phyloP scores from a whole-genome alignment of 768 basidiomycete genomes.

The Mycena vulgaris region DNA sequence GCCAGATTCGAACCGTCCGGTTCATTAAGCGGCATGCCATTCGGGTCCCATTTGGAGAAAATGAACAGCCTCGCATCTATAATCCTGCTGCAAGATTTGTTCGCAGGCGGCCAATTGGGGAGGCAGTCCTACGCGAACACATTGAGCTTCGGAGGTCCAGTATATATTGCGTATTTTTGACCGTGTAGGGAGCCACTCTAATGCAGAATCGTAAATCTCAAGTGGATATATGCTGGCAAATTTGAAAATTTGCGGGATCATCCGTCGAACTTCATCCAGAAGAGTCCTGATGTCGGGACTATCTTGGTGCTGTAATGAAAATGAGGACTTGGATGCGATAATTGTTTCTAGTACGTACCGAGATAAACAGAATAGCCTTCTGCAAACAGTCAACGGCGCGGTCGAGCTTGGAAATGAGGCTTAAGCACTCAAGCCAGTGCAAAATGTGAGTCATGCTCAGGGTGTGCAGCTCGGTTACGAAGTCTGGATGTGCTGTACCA shows the following conservation, averaged over 20 bases:
- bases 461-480: background rate
- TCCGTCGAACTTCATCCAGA: background rate
- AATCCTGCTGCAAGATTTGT: background rate
- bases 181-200: too few species aligned
- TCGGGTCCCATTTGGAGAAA: background rate
- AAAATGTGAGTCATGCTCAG: background rate
- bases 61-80: background rate
- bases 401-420: background rate
- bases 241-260: background rate
- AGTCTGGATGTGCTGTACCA: background rate
- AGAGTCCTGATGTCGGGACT: background rate
- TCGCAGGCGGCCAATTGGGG: background rate
- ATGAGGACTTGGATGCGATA: too few species aligned
- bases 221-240: background rate
- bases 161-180: background rate
- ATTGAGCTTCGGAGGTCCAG: too few species aligned
- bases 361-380: background rate
- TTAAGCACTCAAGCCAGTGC: too few species aligned
- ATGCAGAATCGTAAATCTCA: slow-evolving; percentile 1
- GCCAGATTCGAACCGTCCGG: background rate
- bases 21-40: background rate
- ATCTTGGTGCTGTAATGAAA: too few species aligned
- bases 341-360: too few species aligned
- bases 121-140: background rate
- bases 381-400: background rate